Evolutionary conservation across 768 basidiomycete genomes (phyloP), one percentile per base, ranked within the genome.

Genomic region (Mycena filopes): DNA sequence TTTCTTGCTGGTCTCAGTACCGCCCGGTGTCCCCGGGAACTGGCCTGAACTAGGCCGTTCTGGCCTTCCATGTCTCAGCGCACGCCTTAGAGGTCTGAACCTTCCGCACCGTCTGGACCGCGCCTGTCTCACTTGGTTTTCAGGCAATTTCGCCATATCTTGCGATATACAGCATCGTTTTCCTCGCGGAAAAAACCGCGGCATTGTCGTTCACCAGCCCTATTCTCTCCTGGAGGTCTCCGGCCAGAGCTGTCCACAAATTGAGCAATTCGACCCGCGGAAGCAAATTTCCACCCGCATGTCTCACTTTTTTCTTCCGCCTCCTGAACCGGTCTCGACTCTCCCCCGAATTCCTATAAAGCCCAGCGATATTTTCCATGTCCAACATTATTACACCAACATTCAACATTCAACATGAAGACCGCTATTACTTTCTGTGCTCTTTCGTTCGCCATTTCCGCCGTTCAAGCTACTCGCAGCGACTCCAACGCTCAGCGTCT

Each of bases 401-500:
- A 20, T 36, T 36, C 36, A 15, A 36, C 23, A 21, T 41, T 41
- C 38, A 54, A 72, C 67, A 31, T 71, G 45, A 75, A 70, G 59
- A 46, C 67, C 33, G 69, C 70, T 43, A 33, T 70, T 11, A 40
- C 75, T 53, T 69, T 77, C 21, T 60, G 74, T 33, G 55, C 79
- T 38, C 68, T 72, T n/a, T 29, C 71, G 29, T 54, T 72, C 59
- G 64, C 70, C 15, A 67, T 71, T 31, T 67, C 68, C 55, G 73
- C 58, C 33, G 51, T 55, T 20, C 66, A 66, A 45, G 67, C 65
- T n/a, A 66, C 77, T 28, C 43, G 66, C 33, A 51, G 61, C 18
- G 78, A 77, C 66, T 82, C 82, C 13, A 84, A 83, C 65, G 81
- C 73, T 21, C 77, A 83, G 63, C 78, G 84, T 45, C 70, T 85